A percentile compares a stretch with the other conserved stretches of the same genome.
Conservation (phyloP, 192 early-diverging fungal species). For the Gamsiella multidivaricata region DNA sequence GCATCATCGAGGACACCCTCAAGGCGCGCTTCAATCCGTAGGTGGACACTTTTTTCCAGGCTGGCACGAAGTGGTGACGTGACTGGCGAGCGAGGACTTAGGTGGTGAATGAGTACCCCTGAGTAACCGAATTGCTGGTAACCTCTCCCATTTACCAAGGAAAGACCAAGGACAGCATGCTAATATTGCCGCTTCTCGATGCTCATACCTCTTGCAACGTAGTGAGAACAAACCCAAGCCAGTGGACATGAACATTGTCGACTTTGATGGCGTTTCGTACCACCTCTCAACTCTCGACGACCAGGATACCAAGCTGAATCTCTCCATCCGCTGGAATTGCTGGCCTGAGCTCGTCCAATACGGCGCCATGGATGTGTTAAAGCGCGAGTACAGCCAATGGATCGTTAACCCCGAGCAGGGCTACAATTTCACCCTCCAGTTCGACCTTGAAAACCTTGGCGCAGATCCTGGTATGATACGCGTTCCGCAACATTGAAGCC, state of each 20-base stretch:
- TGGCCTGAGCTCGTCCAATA: constrained; percentile 81
- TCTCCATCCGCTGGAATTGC: constrained; percentile 90
- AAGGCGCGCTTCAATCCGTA: constrained; percentile 64
- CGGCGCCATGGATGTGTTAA: constrained; percentile 87
- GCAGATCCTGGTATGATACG: constrained; percentile 71
- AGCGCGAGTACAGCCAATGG: constrained; percentile 86
- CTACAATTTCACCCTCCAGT: constrained; percentile 84
- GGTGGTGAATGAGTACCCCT: background rate
- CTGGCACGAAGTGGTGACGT: constrained; percentile 26
- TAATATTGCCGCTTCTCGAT: no score
- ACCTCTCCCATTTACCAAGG: no score
- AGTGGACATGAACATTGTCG: constrained; percentile 85
- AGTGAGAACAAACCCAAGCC: constrained; percentile 72
- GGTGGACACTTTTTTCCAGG: background rate
- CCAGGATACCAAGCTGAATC: constrained; percentile 62
- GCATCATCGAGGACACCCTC: constrained; percentile 68
- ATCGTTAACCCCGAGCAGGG: constrained; percentile 67
- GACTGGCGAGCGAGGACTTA: constrained; percentile 18
- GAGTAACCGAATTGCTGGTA: background rate
- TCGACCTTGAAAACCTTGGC: constrained; percentile 84
- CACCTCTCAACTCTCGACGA: constrained; percentile 74
- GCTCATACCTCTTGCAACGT: no score
- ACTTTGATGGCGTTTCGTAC: constrained; percentile 98
- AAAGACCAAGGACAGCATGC: no score
- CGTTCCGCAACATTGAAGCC: background rate